Percentiles rank a stretch among this genome's conserved stretches.
Evolutionary conservation across 179 eudicot genomes (phyloP).

Genomic region (Beta corolliflora): DNA sequence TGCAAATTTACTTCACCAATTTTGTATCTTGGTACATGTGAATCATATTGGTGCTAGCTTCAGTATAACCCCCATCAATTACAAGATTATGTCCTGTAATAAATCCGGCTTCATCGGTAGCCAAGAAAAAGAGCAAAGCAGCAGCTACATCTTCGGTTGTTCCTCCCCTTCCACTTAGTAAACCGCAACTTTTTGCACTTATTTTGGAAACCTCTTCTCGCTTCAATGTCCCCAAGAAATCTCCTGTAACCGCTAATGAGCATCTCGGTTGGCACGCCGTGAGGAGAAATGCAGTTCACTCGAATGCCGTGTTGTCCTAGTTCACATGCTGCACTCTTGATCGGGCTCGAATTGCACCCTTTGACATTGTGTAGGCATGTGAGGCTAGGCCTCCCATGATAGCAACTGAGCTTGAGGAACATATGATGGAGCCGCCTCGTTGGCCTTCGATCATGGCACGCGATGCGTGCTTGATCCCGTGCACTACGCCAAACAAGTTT

Average conservation of each 20-base stretch:
- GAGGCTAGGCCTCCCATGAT: constrained; percentile 73
- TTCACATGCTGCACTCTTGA: constrained; percentile 67
- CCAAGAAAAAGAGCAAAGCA: constrained; percentile 66
- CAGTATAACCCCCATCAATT: constrained; percentile 76
- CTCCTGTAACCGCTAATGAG: constrained; percentile 49
- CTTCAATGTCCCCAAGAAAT: constrained; percentile 35
- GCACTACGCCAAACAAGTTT: constrained; percentile 59
- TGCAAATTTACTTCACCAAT: background rate
- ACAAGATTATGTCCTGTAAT: constrained; percentile 80
- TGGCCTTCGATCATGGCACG: constrained; percentile 60
- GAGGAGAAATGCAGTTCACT: constrained; percentile 84
- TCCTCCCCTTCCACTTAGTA: constrained; percentile 57
- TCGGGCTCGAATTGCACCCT: constrained; percentile 66
- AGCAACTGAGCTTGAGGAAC: constrained; percentile 78
- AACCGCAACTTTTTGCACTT: constrained; percentile 52
- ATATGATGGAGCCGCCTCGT: constrained; percentile 63
- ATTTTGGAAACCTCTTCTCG: constrained; percentile 50
- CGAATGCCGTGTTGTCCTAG: constrained; percentile 73
- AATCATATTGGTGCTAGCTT: constrained; percentile 39
- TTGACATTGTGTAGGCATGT: constrained; percentile 75
- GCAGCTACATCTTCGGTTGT: constrained; percentile 66
- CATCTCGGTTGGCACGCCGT: constrained; percentile 83
- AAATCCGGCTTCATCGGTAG: constrained; percentile 65
- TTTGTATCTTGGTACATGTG: constrained; percentile 41
- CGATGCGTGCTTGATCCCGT: constrained; percentile 77